phyloP scores from a whole-genome alignment of 2,329 filamentous ascomycete genomes.

The Fusarium hostae region DNA sequence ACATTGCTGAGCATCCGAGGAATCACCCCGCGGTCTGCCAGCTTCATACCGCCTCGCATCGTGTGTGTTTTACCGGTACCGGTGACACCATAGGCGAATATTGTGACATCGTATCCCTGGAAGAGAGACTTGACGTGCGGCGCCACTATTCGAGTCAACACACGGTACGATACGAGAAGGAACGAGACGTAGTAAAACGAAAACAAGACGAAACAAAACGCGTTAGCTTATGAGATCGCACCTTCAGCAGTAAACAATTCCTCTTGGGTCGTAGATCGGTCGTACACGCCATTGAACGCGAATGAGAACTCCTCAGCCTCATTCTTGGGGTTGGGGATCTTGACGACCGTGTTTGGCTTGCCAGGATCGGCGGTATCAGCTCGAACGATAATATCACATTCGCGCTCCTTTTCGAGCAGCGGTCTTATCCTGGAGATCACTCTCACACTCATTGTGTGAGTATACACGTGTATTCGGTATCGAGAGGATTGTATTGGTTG shows the following conservation, averaged over 20 bases:
- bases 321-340: conserved; percentile 95
- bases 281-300: conserved; percentile 93
- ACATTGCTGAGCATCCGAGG: conserved; percentile 86
- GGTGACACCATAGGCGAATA: conserved; percentile 94
- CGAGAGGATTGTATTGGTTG: conserved; percentile 20
- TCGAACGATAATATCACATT: conserved; percentile 86
- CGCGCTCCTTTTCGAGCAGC: conserved; percentile 84
- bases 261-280: conserved; percentile 82
- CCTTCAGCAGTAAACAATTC: conserved; percentile 90
- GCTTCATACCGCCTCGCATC: conserved; percentile 89
- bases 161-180: conserved; percentile 10
- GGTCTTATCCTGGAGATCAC: conserved; percentile 93
- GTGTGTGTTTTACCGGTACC: conserved; percentile 96
- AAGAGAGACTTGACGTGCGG: conserved; percentile 93
- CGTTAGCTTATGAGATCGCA: conserved; percentile 53
- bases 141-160: conserved; percentile 69
- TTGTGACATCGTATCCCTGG: conserved; percentile 85
- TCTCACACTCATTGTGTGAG: conserved; percentile 70
- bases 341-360: conserved; percentile 75
- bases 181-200: background rate
- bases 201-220: background rate
- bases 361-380: conserved; percentile 71
- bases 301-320: conserved; percentile 92
- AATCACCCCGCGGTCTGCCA: conserved; percentile 88
- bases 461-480: conserved; percentile 4